Conservation (phyloP, 2,329 filamentous ascomycete genomes). For the Paraphaeosphaeria sporulosa region DNA sequence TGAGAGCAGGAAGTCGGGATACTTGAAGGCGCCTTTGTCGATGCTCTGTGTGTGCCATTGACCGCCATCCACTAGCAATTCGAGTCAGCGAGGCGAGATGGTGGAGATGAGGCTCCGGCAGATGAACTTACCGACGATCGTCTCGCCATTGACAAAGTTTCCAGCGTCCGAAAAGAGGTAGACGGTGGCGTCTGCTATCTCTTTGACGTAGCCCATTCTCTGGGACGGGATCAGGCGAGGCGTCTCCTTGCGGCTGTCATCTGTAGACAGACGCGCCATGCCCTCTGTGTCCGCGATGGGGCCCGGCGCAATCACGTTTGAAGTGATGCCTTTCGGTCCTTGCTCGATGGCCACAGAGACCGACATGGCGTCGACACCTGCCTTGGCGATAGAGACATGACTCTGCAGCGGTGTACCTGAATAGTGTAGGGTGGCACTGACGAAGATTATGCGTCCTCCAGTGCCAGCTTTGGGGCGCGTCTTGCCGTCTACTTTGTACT, state of each 20-base stretch:
- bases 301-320: conserved; percentile 88
- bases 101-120: background rate
- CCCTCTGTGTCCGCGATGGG: conserved; percentile 83
- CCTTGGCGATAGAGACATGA: conserved; percentile 92
- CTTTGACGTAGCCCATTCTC: conserved; percentile 78
- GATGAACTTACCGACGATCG: conserved; percentile 71
- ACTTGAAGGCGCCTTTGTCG: conserved; percentile 53
- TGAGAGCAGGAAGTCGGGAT: conserved; percentile 67
- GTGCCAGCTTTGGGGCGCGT: conserved; percentile 59
- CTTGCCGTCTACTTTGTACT: conserved; percentile 67
- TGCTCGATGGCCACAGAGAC: conserved; percentile 85
- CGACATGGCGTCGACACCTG: conserved; percentile 85
- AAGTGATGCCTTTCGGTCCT: conserved; percentile 83
- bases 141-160: conserved; percentile 84
- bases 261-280: conserved; percentile 53
- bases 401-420: conserved; percentile 84
- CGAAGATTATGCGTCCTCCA: conserved; percentile 85
- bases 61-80: conserved; percentile 58
- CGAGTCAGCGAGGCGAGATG: conserved; percentile 24
- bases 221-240: conserved; percentile 69
- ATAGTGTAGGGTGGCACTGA: conserved; percentile 92
- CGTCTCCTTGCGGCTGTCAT: conserved; percentile 38
- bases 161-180: conserved; percentile 87
- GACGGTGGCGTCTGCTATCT: conserved; percentile 92
- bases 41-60: conserved; percentile 56